phyloP scores from a whole-genome alignment of 192 early-diverging fungal genomes.

The Backusella tuberculispora region DNA sequence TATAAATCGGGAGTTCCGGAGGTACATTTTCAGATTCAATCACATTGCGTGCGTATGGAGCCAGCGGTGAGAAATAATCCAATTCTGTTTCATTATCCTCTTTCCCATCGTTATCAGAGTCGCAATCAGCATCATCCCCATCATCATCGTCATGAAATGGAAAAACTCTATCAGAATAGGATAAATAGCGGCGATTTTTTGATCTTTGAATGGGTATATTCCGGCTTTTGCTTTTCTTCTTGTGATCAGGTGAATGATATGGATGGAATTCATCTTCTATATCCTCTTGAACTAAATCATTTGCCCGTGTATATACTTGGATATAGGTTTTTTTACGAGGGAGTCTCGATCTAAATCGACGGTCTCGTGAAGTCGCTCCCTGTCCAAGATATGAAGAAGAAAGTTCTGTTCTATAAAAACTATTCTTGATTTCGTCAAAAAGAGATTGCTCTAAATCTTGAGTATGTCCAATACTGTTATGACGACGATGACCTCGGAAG shows the following conservation, averaged over 20 bases:
- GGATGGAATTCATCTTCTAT: constrained; percentile 57
- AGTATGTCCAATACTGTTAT: constrained; percentile 9
- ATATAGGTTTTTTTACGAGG: constrained; percentile 48
- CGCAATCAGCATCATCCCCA: constrained; percentile 41
- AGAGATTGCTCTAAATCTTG: constrained; percentile 6
- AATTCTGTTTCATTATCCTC: constrained; percentile 28
- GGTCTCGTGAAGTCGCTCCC: not conserved
- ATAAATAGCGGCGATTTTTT: not conserved
- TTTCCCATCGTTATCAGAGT: constrained; percentile 36
- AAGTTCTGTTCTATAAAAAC: not conserved
- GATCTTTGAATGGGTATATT: not conserved
- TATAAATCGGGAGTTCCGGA: not conserved
- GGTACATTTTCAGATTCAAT: not conserved
- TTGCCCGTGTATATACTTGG: constrained; percentile 56
- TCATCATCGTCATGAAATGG: constrained; percentile 24
- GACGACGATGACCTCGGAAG: not conserved
- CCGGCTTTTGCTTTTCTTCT: not conserved
- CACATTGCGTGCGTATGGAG: constrained; percentile 17
- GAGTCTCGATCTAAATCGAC: constrained; percentile 28
- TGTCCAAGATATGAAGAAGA: constrained; percentile 7
- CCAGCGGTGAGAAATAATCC: constrained; percentile 34
- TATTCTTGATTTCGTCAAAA: constrained; percentile 6
- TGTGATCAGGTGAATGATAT: not conserved
- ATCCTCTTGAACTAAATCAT: constrained; percentile 58
- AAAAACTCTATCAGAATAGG: not conserved